A percentile compares a stretch with the other conserved stretches of the same genome.
Conservation (phyloP, 148 eudicot genomes). For the Camellia japonica region DNA sequence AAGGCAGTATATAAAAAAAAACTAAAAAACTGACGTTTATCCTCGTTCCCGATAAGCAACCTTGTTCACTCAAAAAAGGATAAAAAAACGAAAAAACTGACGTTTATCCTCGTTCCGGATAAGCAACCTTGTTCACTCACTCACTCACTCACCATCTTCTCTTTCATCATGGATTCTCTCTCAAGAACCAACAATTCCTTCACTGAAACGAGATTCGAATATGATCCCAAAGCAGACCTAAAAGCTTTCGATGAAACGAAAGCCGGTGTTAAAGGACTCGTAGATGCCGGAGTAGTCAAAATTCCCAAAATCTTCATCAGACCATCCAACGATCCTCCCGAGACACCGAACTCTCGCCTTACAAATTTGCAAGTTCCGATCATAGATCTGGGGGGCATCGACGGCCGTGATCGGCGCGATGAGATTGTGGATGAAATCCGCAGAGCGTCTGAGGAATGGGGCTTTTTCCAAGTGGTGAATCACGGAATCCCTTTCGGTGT, state of each 20-base stretch:
- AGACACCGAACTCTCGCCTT: background rate
- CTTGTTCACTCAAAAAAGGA: no score
- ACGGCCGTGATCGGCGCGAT: background rate
- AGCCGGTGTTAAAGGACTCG: slow-evolving; percentile 39
- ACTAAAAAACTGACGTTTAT: no score
- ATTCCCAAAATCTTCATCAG: slow-evolving; percentile 33
- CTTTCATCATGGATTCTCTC: no score
- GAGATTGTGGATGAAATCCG: slow-evolving; percentile 12
- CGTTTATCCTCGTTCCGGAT: no score
- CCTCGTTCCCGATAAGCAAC: no score
- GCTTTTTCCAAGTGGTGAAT: slow-evolving; percentile 40
- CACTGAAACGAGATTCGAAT: no score
- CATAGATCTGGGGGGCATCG: slow-evolving; percentile 13
- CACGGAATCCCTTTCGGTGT: slow-evolving; percentile 21
- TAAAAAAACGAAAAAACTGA: no score
- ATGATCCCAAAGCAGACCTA: slow-evolving; percentile 4
- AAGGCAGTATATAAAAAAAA: no score
- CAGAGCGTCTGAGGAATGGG: slow-evolving; percentile 23
- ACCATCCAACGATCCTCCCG: slow-evolving; percentile 19
- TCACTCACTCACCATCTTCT: no score
- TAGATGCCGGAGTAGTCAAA: slow-evolving; percentile 17
- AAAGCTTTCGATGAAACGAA: slow-evolving; percentile 36
- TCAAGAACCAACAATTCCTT: background rate
- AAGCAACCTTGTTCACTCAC: no score
- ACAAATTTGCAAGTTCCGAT: slow-evolving; percentile 16